These are phyloP conservation scores for Chytriomyces sp. DNA, from an alignment of 192 early-diverging fungal species.

Conservation along the genomic window DNA sequence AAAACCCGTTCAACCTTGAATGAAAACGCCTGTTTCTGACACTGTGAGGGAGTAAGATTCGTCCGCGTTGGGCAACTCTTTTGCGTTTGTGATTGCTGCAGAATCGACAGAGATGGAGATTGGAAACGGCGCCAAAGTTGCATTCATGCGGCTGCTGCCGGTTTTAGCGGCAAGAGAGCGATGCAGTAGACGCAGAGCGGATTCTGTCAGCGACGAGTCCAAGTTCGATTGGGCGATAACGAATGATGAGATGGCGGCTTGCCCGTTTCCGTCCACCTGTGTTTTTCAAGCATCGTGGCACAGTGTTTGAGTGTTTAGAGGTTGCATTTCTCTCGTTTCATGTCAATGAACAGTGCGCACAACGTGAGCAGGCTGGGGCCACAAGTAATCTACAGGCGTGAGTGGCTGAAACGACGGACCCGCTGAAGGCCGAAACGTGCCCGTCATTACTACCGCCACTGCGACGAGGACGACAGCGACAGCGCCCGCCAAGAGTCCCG, in stretches of 20 bases:
- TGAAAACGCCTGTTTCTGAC: slow-evolving; percentile 8
- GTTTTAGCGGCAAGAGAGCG: not conserved
- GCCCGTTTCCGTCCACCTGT: not conserved
- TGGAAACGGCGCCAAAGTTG: not conserved
- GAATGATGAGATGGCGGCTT: not conserved
- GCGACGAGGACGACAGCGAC: not conserved
- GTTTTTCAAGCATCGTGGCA: no score
- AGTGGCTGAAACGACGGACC: not conserved
- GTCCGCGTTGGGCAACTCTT: not conserved
- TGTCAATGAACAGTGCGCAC: not conserved
- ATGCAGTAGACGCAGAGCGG: not conserved
- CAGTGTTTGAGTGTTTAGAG: not conserved
- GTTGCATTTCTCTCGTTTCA: not conserved
- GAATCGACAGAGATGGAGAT: not conserved
- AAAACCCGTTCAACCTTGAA: slow-evolving; percentile 22
- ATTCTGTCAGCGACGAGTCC: not conserved
- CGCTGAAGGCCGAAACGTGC: not conserved
- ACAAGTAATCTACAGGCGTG: not conserved
- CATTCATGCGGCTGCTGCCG: not conserved
- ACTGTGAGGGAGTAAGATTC: slow-evolving; percentile 30
- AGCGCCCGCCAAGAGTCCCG: not conserved
- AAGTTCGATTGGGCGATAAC: not conserved
- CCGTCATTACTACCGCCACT: not conserved
- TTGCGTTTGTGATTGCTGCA: not conserved
- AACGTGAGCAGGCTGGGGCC: not conserved